These are phyloP conservation scores for Eucalyptus sp. DNA, from an alignment of 345 rosid genomes.

Conservation along the genomic window DNA sequence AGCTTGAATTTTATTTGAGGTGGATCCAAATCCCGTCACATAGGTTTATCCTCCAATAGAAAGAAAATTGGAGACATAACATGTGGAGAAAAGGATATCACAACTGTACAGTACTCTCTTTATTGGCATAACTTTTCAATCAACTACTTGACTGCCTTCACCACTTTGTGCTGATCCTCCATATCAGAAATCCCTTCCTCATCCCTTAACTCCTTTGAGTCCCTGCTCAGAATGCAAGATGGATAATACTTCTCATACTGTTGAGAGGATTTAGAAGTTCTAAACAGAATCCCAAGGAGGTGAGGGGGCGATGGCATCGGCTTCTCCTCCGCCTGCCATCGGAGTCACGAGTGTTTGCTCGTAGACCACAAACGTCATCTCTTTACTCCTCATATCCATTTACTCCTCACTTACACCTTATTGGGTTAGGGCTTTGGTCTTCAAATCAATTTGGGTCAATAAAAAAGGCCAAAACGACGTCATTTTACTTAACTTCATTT, in stretches of 20 bases:
- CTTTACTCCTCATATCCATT: constrained; percentile 26
- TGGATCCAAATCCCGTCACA: not conserved
- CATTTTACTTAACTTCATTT: not conserved
- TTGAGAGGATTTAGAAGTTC: constrained; percentile 70
- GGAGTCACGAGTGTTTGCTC: constrained; percentile 46
- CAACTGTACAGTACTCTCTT: no score
- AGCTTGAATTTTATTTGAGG: not conserved
- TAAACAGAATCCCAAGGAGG: constrained; percentile 56
- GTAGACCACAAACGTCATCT: constrained; percentile 39
- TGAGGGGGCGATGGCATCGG: constrained; percentile 62
- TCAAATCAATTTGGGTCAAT: not conserved
- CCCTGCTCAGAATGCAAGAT: constrained; percentile 43
- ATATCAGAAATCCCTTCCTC: constrained; percentile 91
- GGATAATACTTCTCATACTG: constrained; percentile 10
- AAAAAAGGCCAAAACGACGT: no score
- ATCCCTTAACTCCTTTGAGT: constrained; percentile 63
- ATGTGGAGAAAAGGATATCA: no score
- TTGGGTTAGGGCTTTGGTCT: not conserved
- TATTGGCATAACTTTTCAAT: no score
- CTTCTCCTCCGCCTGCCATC: constrained; percentile 27
- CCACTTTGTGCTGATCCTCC: constrained; percentile 69
- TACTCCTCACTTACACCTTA: not conserved
- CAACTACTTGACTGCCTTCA: constrained; percentile 29
- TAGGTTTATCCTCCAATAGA: not conserved
- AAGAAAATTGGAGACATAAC: not conserved